A percentile compares a stretch with the other conserved stretches of the same genome.
phyloP scores from a whole-genome alignment of 371 early-diverging fungal genomes.

The Phascolomyces articulosus region DNA sequence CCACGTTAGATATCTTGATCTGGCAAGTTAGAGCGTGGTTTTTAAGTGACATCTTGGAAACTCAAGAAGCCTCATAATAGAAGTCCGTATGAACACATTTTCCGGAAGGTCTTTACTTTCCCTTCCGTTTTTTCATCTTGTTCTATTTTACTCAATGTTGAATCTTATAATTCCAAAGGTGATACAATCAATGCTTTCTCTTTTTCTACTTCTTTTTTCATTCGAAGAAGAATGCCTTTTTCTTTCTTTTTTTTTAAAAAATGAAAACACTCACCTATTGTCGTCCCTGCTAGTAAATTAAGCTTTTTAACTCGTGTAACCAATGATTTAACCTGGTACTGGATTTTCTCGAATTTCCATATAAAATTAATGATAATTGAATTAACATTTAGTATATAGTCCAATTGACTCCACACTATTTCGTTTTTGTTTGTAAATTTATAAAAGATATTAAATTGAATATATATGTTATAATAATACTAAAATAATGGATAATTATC shows the following conservation, averaged over 20 bases:
- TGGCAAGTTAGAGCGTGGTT: neutral
- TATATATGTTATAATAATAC: too few species aligned
- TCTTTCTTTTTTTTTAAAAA: neutral
- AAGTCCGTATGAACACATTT: neutral
- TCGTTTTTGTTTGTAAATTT: too few species aligned
- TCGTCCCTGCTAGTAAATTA: neutral
- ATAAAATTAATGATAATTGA: neutral
- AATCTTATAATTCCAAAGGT: too few species aligned
- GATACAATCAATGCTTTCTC: too few species aligned
- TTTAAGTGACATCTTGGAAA: slow-evolving; percentile 7
- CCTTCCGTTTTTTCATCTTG: neutral
- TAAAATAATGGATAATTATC: too few species aligned
- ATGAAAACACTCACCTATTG: neutral
- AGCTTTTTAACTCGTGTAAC: neutral
- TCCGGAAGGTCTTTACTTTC: neutral
- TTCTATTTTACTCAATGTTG: too few species aligned
- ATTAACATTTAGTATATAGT: neutral
- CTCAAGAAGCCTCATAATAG: neutral
- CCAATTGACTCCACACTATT: too few species aligned
- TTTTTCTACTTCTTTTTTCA: too few species aligned
- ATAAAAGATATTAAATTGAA: too few species aligned
- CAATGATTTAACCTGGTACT: neutral
- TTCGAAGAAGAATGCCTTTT: neutral
- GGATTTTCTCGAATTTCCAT: slow-evolving; percentile 3
- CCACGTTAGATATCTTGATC: neutral